phyloP scores from a whole-genome alignment of 805 yeast species.

The Metschnikowia continentalis region DNA sequence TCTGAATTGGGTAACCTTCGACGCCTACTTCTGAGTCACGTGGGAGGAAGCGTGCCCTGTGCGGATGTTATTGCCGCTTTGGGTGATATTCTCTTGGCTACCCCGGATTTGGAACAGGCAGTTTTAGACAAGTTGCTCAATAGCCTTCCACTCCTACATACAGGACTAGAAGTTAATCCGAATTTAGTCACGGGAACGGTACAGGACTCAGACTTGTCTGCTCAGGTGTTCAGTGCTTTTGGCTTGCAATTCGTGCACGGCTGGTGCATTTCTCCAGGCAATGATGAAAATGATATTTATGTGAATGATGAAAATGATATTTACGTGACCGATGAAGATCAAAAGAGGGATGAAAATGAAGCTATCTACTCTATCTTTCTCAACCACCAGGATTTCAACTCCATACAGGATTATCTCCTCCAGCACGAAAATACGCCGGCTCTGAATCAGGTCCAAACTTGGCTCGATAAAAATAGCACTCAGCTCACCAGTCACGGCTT shows the following conservation, averaged over 20 bases:
- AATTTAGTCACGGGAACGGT: constrained; percentile 53
- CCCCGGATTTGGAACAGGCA: constrained; percentile 9
- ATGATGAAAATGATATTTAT: not conserved
- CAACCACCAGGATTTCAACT: constrained; percentile 41
- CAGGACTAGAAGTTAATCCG: constrained; percentile 74
- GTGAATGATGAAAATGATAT: not conserved
- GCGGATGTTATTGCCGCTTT: constrained; percentile 44
- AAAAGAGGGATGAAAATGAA: not conserved
- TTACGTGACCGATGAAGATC: not conserved
- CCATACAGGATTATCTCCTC: constrained; percentile 54
- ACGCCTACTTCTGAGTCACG: constrained; percentile 4
- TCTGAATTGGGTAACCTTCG: constrained; percentile 2
- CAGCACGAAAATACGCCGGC: constrained; percentile 10
- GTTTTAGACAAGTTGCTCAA: constrained; percentile 40
- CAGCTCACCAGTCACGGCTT: constrained; percentile 76
- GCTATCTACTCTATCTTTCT: constrained; percentile 14
- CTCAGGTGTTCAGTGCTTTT: constrained; percentile 55
- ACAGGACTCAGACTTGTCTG: constrained; percentile 44
- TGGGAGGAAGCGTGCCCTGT: constrained; percentile 18
- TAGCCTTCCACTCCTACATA: constrained; percentile 57
- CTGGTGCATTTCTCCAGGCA: constrained; percentile 49
- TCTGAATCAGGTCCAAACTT: constrained; percentile 21
- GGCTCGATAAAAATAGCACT: constrained; percentile 60
- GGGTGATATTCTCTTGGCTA: constrained; percentile 40
- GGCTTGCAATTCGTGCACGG: constrained; percentile 73